A percentile compares a stretch with the other conserved stretches of the same genome.
Evolutionary conservation across 2,329 filamentous ascomycete genomes (phyloP).

Genomic region (Pleurostoma richardsiae): DNA sequence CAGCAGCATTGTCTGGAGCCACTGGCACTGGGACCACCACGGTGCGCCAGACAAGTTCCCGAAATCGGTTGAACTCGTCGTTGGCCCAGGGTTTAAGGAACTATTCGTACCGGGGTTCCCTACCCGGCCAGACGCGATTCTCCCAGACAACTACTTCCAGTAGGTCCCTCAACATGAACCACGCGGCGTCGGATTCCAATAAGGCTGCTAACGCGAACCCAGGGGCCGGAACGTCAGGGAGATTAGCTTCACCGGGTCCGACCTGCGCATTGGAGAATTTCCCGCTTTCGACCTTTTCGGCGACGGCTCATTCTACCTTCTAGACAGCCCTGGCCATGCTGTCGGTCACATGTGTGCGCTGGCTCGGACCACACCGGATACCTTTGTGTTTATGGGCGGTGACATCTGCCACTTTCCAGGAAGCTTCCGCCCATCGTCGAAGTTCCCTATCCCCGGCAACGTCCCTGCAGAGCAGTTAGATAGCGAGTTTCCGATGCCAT

Average conservation of each 20-base stretch:
- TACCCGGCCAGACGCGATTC: slow-evolving; percentile 13
- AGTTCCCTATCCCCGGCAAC: too few relatives aligned
- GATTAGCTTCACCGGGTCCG: slow-evolving; percentile 4
- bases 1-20: slow-evolving; percentile 13
- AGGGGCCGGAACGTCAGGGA: slow-evolving; percentile 2
- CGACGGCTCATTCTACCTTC: slow-evolving; percentile 22
- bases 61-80: slow-evolving; percentile 29
- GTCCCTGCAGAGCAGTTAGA: too few relatives aligned
- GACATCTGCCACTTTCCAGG: slow-evolving; percentile 28
- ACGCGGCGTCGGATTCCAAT: not conserved
- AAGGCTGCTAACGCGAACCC: not conserved
- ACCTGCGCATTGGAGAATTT: slow-evolving; percentile 19
- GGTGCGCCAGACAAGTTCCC: slow-evolving; percentile 38
- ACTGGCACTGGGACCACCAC: slow-evolving; percentile 39
- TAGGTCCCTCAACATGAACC: not conserved
- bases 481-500: too few relatives aligned
- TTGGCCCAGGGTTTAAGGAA: slow-evolving; percentile 38
- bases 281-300: slow-evolving; percentile 23
- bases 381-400: slow-evolving; percentile 27
- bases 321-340: slow-evolving; percentile 24
- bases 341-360: slow-evolving; percentile 23
- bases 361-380: slow-evolving; percentile 19
- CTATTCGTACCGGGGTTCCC: slow-evolving; percentile 35
- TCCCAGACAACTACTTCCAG: slow-evolving; percentile 20
- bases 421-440: slow-evolving; percentile 17